These are phyloP conservation scores for Lumnitzera racemosa DNA, from an alignment of 345 rosid genomes.

Conservation along the genomic window DNA sequence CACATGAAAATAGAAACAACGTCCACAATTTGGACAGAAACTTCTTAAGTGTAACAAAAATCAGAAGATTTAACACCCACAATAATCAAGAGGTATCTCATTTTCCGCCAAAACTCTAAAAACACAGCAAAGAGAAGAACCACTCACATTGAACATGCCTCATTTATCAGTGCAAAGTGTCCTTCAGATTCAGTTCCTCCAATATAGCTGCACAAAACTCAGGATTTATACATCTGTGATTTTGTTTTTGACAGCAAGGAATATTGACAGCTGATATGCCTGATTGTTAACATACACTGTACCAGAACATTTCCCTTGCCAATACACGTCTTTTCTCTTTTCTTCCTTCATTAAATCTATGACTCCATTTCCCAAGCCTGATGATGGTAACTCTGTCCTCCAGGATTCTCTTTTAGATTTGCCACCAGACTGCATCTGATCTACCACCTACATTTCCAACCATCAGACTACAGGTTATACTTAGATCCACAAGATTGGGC, in stretches of 20 bases:
- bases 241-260: too few species aligned
- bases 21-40: too few species aligned
- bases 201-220: slow-evolving; percentile 58
- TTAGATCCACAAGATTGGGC: not conserved
- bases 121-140: not conserved
- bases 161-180: slow-evolving; percentile 84
- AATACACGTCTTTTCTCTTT: slow-evolving; percentile 59
- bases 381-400: slow-evolving; percentile 52
- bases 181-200: slow-evolving; percentile 88
- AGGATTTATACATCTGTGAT: not conserved
- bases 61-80: too few species aligned
- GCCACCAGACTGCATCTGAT: slow-evolving; percentile 73
- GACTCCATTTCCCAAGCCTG: slow-evolving; percentile 57
- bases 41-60: too few species aligned
- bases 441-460: slow-evolving; percentile 61
- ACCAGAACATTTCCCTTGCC: slow-evolving; percentile 99
- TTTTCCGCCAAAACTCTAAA: too few species aligned
- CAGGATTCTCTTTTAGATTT: slow-evolving; percentile 62
- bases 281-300: slow-evolving; percentile 75
- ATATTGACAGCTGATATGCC: too few species aligned
- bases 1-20: too few species aligned
- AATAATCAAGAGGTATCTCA: too few species aligned
- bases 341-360: slow-evolving; percentile 63
- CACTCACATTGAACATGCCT: slow-evolving; percentile 96
- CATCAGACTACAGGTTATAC: slow-evolving; percentile 1